phyloP scores from a whole-genome alignment of 2,329 filamentous ascomycete genomes.

The Botryotinia globosa region DNA sequence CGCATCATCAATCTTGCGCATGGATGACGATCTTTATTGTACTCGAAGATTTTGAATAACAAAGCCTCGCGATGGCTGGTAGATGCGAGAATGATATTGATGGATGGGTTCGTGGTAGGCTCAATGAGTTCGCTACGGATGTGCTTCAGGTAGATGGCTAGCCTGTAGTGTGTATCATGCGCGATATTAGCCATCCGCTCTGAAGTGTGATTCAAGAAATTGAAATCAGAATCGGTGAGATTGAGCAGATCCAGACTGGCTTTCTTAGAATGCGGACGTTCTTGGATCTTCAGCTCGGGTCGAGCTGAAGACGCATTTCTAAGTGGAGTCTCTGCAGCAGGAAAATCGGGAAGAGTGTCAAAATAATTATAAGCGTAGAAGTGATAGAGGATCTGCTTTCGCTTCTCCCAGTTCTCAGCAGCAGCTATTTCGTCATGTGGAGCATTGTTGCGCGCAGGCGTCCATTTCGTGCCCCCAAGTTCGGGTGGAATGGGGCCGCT shows the following conservation, averaged over 20 bases:
- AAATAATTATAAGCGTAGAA: conserved; percentile 8
- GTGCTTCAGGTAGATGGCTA: not conserved
- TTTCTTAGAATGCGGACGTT: not conserved
- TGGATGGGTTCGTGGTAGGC: not conserved
- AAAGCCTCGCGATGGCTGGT: not conserved
- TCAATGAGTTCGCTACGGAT: not conserved
- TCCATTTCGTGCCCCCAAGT: not conserved
- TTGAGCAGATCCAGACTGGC: not conserved
- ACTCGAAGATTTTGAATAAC: not conserved
- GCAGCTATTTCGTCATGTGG: not conserved
- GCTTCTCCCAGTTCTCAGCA: not conserved
- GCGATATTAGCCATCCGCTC: not conserved
- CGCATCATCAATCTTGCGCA: not conserved
- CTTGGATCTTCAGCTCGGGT: not conserved
- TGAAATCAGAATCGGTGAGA: not conserved
- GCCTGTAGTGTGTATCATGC: not conserved
- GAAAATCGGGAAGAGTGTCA: not conserved
- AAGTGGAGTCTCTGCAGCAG: not conserved
- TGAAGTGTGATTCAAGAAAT: not conserved
- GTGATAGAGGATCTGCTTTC: conserved; percentile 4
- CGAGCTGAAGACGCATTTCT: not conserved
- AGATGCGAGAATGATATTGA: not conserved
- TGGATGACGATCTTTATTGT: not conserved
- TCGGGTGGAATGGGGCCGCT: not conserved
- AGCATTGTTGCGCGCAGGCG: not conserved